phyloP scores from a whole-genome alignment of 208 protist species.

The Leishmania lainsoni region DNA sequence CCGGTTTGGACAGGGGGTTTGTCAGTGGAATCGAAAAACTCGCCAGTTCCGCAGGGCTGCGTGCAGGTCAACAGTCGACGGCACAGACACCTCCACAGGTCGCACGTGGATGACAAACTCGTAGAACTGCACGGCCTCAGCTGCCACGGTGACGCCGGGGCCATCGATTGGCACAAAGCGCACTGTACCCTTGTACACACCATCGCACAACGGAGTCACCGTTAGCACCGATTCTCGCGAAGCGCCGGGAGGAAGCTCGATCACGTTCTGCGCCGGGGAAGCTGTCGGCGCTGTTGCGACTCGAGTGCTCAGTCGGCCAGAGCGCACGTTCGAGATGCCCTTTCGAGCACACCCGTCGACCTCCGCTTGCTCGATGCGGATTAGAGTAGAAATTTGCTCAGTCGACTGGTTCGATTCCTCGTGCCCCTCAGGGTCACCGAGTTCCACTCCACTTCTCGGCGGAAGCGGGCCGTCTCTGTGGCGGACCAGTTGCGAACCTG shows the following conservation, averaged over 20 bases:
- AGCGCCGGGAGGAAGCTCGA: slow-evolving; percentile 89
- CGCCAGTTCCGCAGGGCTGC: slow-evolving; percentile 76
- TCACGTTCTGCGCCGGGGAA: slow-evolving; percentile 12
- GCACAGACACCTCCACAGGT: slow-evolving; percentile 22
- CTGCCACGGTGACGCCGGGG: slow-evolving; percentile 24
- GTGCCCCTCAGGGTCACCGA: slow-evolving; percentile 23
- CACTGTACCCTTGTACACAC: slow-evolving; percentile 66
- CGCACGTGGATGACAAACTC: slow-evolving; percentile 71
- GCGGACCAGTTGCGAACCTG: slow-evolving; percentile 34
- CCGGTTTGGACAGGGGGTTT: slow-evolving; percentile 89
- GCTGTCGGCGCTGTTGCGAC: not conserved
- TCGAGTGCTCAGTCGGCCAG: slow-evolving; percentile 48
- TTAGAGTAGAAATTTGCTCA: slow-evolving; percentile 3
- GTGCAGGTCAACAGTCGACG: slow-evolving; percentile 67
- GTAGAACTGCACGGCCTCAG: slow-evolving; percentile 87
- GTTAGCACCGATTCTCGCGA: slow-evolving; percentile 74
- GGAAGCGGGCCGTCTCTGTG: slow-evolving; percentile 79
- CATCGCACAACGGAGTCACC: slow-evolving; percentile 85
- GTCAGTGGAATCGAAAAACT: slow-evolving; percentile 76
- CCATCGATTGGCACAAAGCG: slow-evolving; percentile 60
- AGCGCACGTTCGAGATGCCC: not conserved
- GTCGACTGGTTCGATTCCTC: not conserved
- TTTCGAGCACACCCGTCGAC: not conserved
- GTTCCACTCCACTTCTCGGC: slow-evolving; percentile 71
- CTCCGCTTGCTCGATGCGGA: slow-evolving; percentile 3